phyloP scores from a whole-genome alignment of 1,284 basidiomycete species.

The Lignosus rhinocerotis region DNA sequence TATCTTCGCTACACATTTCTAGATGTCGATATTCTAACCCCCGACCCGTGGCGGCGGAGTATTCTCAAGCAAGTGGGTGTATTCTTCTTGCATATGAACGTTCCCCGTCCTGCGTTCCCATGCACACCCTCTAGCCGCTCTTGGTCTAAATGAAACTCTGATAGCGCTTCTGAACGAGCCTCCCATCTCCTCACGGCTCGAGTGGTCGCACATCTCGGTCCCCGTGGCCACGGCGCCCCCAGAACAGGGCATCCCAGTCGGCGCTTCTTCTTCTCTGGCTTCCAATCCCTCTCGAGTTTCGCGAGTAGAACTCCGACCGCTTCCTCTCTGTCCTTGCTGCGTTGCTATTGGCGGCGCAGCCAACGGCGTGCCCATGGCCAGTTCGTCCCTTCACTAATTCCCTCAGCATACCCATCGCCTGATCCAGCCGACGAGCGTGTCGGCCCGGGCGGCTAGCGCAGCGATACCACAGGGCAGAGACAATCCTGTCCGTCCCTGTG shows the following conservation, averaged over 20 bases:
- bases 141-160: slow-evolving; percentile 22
- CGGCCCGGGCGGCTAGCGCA: background rate
- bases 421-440: background rate
- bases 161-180: slow-evolving; percentile 2
- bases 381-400: background rate
- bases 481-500: background rate
- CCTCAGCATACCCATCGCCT: background rate
- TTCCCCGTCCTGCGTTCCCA: background rate
- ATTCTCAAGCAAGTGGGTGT: background rate
- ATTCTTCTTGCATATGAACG: background rate
- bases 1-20: background rate
- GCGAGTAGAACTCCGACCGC: too few relatives aligned
- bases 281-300: slow-evolving; percentile 1
- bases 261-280: slow-evolving; percentile 1
- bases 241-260: background rate
- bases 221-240: slow-evolving; percentile 12
- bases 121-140: slow-evolving; percentile 12
- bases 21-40: background rate
- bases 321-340: background rate
- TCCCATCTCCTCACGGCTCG: slow-evolving; percentile 8
- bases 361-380: background rate
- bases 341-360: background rate
- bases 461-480: background rate
- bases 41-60: background rate
- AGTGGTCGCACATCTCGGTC: slow-evolving; percentile 18